Evolutionary conservation across 192 early-diverging fungal species (phyloP), one percentile per base, ranked within the genome.

Genomic region (Backusella tarrabulga): DNA sequence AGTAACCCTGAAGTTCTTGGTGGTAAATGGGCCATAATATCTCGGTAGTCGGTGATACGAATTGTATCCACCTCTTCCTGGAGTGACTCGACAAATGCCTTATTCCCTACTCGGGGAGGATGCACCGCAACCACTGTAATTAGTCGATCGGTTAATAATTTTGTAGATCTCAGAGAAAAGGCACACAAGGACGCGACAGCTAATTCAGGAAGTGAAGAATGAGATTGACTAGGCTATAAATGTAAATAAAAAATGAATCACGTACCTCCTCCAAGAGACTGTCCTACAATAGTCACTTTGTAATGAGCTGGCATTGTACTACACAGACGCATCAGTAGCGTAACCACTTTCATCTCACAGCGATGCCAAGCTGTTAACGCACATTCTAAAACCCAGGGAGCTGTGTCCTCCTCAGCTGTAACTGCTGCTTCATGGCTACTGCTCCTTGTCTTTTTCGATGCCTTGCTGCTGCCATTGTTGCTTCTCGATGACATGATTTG

Each of bases 171-270:
- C 2, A 79, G 34, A 19, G 78, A 79, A 23, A 38, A 79, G 21
- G 78, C 73, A 60, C 78, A 79, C 32, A 79, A 69, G 7, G 78
- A 54, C n/a, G 73, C 78, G n/a, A 75, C 78, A 29, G 73, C 78
- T 79, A 74, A 34, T 34, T 60, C 23, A 6, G 54, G 54, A 60
- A 60, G 54, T 26, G 4, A 19, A 60, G 54, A 60, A 60, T 60
- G 54, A 60, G 54, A 9, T 60, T 9, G 8, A 60, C 54, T 60
- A 60, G 23, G 1, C 38, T 67, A 67, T 67, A 75, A 44, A 66
- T 26, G 14, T 40, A 54, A 76, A 40, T 12, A 68, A 34, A 15
- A 60, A 14, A 34, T 19, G 41, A 6, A 23, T 15, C 35, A 52
- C 34, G 42, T 75, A 79, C 78, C 78, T 71, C 50, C 78, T 4